phyloP scores from a whole-genome alignment of 768 basidiomycete genomes.

The Mrakia blollopis region DNA sequence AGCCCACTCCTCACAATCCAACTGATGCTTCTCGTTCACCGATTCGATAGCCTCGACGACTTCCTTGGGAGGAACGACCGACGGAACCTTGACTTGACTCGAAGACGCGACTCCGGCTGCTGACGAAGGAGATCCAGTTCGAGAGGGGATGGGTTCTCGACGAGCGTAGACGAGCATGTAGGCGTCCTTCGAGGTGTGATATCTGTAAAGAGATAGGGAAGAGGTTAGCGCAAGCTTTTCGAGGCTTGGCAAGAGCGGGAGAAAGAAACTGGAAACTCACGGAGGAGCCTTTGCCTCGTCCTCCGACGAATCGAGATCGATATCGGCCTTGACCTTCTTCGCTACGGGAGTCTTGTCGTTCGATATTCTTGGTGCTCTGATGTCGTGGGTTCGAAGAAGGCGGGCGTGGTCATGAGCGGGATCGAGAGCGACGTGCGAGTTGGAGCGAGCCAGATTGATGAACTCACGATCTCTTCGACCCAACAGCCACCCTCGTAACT shows the following conservation, averaged over 20 bases:
- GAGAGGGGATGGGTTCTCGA: conserved; percentile 34
- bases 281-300: background rate
- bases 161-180: conserved; percentile 91
- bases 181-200: conserved; percentile 64
- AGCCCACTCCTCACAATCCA: conserved; percentile 53
- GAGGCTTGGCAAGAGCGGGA: background rate
- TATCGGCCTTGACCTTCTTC: background rate
- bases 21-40: conserved; percentile 56
- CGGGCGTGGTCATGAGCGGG: background rate
- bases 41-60: conserved; percentile 7
- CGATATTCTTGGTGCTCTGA: background rate
- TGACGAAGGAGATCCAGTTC: conserved; percentile 26
- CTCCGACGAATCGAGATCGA: background rate
- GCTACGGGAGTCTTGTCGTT: background rate
- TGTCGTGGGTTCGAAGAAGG: background rate
- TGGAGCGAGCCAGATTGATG: background rate
- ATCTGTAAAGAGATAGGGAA: background rate
- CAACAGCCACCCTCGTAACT: background rate
- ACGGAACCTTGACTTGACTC: background rate
- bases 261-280: background rate
- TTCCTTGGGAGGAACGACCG: conserved; percentile 4
- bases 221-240: background rate
- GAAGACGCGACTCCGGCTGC: too few relatives aligned
- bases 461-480: background rate
- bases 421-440: background rate